Base-by-base conservation (phyloP, 257 asterid species). In the Solanum medicagineum region DNA sequence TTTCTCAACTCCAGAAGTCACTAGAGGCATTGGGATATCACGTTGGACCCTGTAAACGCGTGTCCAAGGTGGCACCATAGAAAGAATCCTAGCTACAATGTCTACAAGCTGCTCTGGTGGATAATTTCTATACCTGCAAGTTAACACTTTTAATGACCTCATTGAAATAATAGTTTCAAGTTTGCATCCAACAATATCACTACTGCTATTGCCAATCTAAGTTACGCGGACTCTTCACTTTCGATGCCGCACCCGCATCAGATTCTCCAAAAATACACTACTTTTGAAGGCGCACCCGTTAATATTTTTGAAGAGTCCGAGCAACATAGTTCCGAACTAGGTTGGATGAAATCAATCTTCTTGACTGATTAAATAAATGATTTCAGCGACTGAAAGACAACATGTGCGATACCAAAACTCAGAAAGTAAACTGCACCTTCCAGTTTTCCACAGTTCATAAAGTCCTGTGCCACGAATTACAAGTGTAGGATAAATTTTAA, bases 401-500 rank as follows among this genome's bases (percentile, higher is more conserved):
- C 53, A 42, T 9, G 57, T 19, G n/a, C 16, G n/a, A 36, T 26
- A 86, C 15, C 49, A 69, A 87, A 55, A 53, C 51, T 62, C 42
- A 75, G 42, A 79, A 26, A 71, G 45, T 45, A 45, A 32, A 42
- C 26, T 13, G 3, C 84, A 94, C 99, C 98, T 93, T 91, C 99
- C 98, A 89, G 98, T 94, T 91, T 97, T 97, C 99, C 99, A 97
- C 77, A 97, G 98, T 87, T 97, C 99, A 88, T 97, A 97, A 71
- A 97, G 98, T 47, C 98, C 99, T 75, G 98, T 95, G 86, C 99
- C 98, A 86, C 98, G 99, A 90, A 97, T 97, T 73, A 97, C 99
- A 82, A 97, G 91, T 32, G 99, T 97, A 1, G 99, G 99, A 90
- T 97, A 97, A 81, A 97, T 95, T 92, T 97, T 97, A 29, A 97